Evolutionary conservation across 2,329 filamentous ascomycete species (phyloP).

Genomic region (Phyllosticta citriasiana): DNA sequence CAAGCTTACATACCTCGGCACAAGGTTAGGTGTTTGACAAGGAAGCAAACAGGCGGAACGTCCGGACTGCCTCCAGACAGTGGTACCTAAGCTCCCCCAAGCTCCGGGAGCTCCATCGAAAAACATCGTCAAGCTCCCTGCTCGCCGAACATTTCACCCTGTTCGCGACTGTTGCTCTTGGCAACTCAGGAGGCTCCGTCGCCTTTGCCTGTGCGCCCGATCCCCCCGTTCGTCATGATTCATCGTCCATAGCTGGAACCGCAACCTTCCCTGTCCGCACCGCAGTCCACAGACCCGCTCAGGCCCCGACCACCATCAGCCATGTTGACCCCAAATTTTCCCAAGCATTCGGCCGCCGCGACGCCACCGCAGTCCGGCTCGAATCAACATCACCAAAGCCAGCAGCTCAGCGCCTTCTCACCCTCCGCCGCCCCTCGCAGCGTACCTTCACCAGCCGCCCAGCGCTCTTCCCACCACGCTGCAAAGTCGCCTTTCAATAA

Average conservation of each 20-base stretch:
- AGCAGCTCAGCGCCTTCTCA: conserved; percentile 26
- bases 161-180: not conserved
- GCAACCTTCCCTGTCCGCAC: not conserved
- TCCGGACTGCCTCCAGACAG: not conserved
- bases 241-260: not conserved
- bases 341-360: conserved; percentile 5
- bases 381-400: conserved; percentile 17
- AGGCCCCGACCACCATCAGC: not conserved
- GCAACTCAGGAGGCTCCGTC: not conserved
- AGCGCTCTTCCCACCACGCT: conserved; percentile 19
- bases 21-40: not conserved
- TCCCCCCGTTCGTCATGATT: not conserved
- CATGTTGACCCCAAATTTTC: conserved; percentile 7
- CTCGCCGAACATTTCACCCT: not conserved
- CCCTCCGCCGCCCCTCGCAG: conserved; percentile 32
- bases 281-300: not conserved
- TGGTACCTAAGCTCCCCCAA: not conserved
- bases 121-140: not conserved
- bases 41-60: not conserved
- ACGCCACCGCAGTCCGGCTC: conserved; percentile 11
- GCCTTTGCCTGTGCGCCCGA: not conserved
- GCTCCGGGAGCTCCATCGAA: not conserved
- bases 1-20: conserved; percentile 9
- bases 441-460: conserved; percentile 21
- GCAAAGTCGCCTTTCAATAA: conserved; percentile 28